Evolutionary conservation across 805 yeast genomes (phyloP), one percentile per base, ranked within the genome.

Genomic region (Jamesozyma piceae): DNA sequence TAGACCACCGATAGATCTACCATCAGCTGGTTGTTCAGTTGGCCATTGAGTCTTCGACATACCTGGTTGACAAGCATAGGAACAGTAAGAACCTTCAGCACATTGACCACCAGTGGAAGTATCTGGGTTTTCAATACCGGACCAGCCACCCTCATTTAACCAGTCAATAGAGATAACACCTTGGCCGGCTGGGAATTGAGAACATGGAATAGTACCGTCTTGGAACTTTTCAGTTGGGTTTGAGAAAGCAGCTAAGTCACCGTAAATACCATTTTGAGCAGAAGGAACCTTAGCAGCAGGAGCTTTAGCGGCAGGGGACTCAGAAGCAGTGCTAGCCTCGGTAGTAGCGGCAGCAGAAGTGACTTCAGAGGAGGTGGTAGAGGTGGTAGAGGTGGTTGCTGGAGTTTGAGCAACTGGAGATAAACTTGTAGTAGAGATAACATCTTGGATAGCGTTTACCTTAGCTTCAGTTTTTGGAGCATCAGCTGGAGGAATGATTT

Each of bases 21-120:
- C 88, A 57, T 66, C 74, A 32, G 75, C 45, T 32, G 88, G 88
- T 66, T 80, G 88, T 28, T 61, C 52, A 34, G 74, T 60, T 32
- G 87, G 87, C 86, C 86, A 80, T 66, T 80, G 88, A 45, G 87
- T 80, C 71, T 80, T 80, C 55, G 86, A 78, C 82, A 77, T 77
- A 71, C 88, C 88, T 33, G 86, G 72, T 60, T 78, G 81, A 63
- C 88, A 80, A 42, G 86, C 85, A 60, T 80, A 80, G 41, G 87
- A 80, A 63, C 88, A 80, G 71, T 79, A 80, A 60, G 69, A 72
- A 38, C 83, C 88, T 47, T 78, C 82, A 49, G 67, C 55, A 69
- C 88, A 80, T 37, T 78, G 62, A 46, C 72, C 61, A 52, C 75
- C 68, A 67, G 75, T 63, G 69, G 80, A 81, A 44, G 79, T 84